phyloP scores from a whole-genome alignment of 345 rosid species.

The Erodium maritimum region DNA sequence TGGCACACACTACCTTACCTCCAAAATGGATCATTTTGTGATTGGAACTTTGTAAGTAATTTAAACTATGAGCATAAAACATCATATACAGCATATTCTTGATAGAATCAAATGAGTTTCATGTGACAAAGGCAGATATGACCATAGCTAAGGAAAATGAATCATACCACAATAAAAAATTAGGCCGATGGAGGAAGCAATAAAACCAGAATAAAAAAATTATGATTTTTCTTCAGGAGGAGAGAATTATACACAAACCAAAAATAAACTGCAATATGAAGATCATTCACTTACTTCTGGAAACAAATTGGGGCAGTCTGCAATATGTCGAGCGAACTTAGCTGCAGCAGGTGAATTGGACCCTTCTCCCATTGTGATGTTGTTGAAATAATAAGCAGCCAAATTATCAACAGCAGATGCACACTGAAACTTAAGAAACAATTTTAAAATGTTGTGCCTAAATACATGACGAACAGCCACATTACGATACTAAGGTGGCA shows the following conservation, averaged over 20 bases:
- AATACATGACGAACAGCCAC: no score
- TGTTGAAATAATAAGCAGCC: constrained; percentile 91
- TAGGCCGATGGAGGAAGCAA: not conserved
- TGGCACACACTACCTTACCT: no score
- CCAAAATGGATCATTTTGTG: no score
- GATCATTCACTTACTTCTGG: constrained; percentile 54
- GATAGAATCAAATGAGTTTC: no score
- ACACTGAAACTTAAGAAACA: constrained; percentile 51
- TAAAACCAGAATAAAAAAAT: not conserved
- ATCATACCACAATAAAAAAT: no score
- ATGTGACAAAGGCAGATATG: no score
- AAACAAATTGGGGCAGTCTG: constrained; percentile 88
- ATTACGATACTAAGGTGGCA: not conserved
- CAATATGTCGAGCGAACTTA: constrained; percentile 72
- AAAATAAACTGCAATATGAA: not conserved
- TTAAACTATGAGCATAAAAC: no score
- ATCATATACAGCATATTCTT: no score
- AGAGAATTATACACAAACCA: constrained; percentile 1
- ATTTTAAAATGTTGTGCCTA: no score
- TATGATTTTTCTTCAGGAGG: not conserved
- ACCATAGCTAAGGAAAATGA: no score
- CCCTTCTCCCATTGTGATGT: constrained; percentile 90
- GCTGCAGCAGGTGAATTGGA: constrained; percentile 64
- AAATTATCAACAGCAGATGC: constrained; percentile 93
- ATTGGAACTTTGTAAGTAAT: no score